Conservation (phyloP, 176 grass and related monocot species). For the Saccharum officinarum region DNA sequence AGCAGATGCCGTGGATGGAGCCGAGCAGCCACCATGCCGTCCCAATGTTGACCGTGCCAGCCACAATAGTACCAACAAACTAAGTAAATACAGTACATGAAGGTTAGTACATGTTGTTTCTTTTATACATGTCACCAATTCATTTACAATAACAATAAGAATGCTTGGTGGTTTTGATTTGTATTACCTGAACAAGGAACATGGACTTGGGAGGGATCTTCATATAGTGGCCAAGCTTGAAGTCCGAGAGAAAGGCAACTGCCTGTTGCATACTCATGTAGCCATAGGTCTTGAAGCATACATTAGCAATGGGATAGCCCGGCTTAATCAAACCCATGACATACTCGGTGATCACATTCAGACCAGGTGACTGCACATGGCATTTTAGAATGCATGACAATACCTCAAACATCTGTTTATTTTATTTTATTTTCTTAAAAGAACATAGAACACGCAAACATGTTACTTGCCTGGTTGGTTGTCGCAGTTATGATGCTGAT, state of each 20-base stretch:
- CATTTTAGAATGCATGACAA: not conserved
- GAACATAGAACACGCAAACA: not conserved
- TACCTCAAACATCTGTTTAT: not conserved
- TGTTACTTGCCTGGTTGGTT: conserved; percentile 72
- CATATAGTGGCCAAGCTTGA: conserved; percentile 99
- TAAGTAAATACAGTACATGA: conserved; percentile 19
- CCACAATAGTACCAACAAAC: conserved; percentile 68
- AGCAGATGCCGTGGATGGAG: conserved; percentile 60
- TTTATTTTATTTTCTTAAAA: not conserved
- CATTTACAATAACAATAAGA: not conserved
- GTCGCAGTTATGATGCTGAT: conserved; percentile 86
- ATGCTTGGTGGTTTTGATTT: not conserved
- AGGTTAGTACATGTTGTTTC: no score
- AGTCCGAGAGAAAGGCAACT: conserved; percentile 73
- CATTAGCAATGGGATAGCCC: conserved; percentile 80
- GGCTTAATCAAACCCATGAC: conserved; percentile 75
- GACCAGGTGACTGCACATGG: conserved; percentile 68
- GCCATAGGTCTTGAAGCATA: conserved; percentile 91
- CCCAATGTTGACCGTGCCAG: conserved; percentile 63
- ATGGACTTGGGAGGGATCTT: conserved; percentile 96
- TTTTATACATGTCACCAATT: no score
- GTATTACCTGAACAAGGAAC: conserved; percentile 89
- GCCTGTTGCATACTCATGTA: conserved; percentile 97
- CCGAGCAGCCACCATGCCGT: conserved; percentile 78
- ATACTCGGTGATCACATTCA: conserved; percentile 94